Conservation (phyloP, 2,329 filamentous ascomycete genomes). For the Beauveria brongniartii region DNA sequence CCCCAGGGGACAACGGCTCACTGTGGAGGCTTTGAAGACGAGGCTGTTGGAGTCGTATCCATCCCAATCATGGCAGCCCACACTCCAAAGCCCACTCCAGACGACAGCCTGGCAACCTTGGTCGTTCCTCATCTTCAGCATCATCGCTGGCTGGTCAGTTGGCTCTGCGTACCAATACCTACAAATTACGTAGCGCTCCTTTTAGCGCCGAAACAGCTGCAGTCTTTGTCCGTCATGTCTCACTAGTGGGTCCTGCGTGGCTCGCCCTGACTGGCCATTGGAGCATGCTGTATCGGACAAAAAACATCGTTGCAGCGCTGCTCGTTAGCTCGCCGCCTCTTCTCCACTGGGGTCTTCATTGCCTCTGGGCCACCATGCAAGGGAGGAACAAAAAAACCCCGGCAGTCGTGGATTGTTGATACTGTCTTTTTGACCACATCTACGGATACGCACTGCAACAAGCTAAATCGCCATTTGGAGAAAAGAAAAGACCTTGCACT, state of each 20-base stretch:
- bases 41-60: conserved; percentile 1
- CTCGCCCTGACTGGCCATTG: neutral
- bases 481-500: too few species aligned
- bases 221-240: neutral
- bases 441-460: too few species aligned
- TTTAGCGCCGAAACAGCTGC: neutral
- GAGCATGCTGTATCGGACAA: neutral
- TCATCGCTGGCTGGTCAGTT: neutral
- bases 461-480: too few species aligned
- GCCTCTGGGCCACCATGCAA: too few species aligned
- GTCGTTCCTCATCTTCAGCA: neutral
- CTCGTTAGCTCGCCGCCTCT: neutral
- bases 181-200: neutral
- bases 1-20: neutral
- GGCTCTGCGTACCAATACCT: too few species aligned
- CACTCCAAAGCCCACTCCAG: neutral
- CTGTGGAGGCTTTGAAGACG: conserved; percentile 1
- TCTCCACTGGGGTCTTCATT: neutral
- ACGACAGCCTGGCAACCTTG: neutral
- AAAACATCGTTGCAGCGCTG: neutral
- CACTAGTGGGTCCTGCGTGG: neutral
- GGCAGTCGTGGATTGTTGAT: too few species aligned
- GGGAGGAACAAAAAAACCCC: too few species aligned
- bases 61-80: neutral
- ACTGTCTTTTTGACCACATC: too few species aligned